Evolutionary conservation across 2,329 filamentous ascomycete genomes (phyloP), one percentile per base, ranked within the genome.

Genomic region (Colletotrichum brevisporum): DNA sequence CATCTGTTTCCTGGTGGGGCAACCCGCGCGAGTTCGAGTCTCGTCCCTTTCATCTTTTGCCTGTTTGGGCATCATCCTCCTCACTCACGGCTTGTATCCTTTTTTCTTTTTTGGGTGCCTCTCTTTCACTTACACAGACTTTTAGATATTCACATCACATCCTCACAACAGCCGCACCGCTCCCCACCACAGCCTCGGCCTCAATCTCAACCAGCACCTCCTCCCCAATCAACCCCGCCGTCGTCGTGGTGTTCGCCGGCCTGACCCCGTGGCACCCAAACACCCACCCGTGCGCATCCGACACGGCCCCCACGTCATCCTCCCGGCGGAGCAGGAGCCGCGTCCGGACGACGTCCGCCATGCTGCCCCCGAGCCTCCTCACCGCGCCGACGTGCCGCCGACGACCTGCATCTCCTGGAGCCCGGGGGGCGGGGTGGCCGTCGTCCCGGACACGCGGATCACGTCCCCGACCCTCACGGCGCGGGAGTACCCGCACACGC

Each of bases 11-110:
- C 66, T 69, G 66, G 66, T 66, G 66, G 66, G 66, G 66, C 66
- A 69, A 69, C 66, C 66, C 62, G 66, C 66, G 66, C 66, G 66
- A 69, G 66, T 69, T 69, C 66, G 66, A 69, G 66, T 69, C 66
- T 69, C 66, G 66, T 69, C 66, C 66, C 66, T 69, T 66, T 69
- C 66, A 69, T 52, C 55, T 66, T 66, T 53, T 10, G 31, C 16
- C 1, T 24, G 43, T 50, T 67, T 56, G 6, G 4, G 8, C 16
- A 1, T n/a, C 24, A 8, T 15, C 24, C 1, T n/a, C n/a, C n/a
- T n/a, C n/a, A n/a, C n/a, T 18, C 16, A 12, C 13, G 10, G n/a
- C 8, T 48, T 13, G 3, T 21, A 24, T 12, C 9, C 15, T n/a
- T 13, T 13, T 21, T 24, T 21, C 10, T 50, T 24, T 50, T 6